phyloP scores from a whole-genome alignment of 352 stramenopile genomes.

The Globisporangium iwayamae region DNA sequence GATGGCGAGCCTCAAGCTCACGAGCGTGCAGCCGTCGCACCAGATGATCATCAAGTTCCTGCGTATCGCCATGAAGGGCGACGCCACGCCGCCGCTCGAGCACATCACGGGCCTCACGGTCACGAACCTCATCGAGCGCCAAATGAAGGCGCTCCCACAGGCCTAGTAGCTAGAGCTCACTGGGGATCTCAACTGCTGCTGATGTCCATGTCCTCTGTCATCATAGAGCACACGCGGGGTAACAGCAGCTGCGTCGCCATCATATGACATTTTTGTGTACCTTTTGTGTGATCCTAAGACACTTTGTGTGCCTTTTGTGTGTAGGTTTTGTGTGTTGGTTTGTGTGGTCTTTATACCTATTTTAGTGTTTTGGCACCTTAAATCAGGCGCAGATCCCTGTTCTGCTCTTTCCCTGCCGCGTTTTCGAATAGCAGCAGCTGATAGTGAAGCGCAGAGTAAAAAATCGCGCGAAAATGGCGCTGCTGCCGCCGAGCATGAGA shows the following conservation, averaged over 20 bases:
- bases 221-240: too few relatives aligned
- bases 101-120: slow-evolving; percentile 73
- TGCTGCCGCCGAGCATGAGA: background rate
- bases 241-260: too few relatives aligned
- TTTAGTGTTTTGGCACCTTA: background rate
- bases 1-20: slow-evolving; percentile 71
- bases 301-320: too few relatives aligned
- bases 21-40: slow-evolving; percentile 75
- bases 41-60: slow-evolving; percentile 85
- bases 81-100: slow-evolving; percentile 70
- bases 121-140: slow-evolving; percentile 54
- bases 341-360: too few relatives aligned
- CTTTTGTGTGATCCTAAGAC: too few relatives aligned
- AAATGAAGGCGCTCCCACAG: slow-evolving; percentile 50
- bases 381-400: background rate
- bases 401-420: background rate
- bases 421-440: background rate
- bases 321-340: too few relatives aligned
- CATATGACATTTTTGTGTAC: too few relatives aligned
- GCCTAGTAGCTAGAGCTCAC: slow-evolving; percentile 3
- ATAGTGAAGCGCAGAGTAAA: slow-evolving; percentile 9
- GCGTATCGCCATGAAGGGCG: slow-evolving; percentile 71
- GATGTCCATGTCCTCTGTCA: background rate
- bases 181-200: background rate
- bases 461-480: slow-evolving; percentile 16